phyloP scores from a whole-genome alignment of 768 basidiomycete genomes.

The Podaxis sp. region DNA sequence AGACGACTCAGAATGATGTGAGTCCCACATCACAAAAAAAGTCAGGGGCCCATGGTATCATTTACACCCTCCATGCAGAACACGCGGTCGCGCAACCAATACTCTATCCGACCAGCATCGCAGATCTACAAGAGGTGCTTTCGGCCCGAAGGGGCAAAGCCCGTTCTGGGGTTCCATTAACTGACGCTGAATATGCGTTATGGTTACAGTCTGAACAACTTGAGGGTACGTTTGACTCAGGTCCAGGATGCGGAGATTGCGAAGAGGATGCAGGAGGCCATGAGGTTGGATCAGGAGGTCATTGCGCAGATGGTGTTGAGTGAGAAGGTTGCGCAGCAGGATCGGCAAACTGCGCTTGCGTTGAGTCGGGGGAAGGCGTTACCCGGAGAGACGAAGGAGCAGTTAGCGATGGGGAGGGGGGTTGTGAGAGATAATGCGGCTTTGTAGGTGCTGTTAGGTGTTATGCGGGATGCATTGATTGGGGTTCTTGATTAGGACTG shows the following conservation, averaged over 20 bases:
- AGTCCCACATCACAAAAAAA: not conserved
- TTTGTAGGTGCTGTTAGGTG: not conserved
- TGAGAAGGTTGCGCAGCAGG: constrained; percentile 40
- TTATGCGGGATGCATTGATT: not conserved
- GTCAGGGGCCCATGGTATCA: not conserved
- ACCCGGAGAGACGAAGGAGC: constrained; percentile 25
- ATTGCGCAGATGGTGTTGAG: constrained; percentile 30
- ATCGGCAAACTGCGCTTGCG: constrained; percentile 41
- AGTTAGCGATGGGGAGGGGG: constrained; percentile 20
- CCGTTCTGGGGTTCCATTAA: constrained; percentile 26
- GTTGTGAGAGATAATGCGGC: not conserved
- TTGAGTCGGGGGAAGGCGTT: constrained; percentile 30
- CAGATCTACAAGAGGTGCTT: constrained; percentile 35
- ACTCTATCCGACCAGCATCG: not conserved
- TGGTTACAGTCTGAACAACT: constrained; percentile 39
- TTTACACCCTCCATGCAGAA: not conserved
- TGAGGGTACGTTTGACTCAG: constrained; percentile 24
- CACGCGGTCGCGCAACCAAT: not conserved
- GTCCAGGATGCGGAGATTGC: constrained; percentile 41
- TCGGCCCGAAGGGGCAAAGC: constrained; percentile 37
- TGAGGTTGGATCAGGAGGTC: constrained; percentile 33
- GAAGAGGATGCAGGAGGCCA: constrained; percentile 39
- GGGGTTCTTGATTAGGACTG: not conserved
- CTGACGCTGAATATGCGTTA: constrained; percentile 48
- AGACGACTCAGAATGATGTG: too few relatives aligned